Evolutionary conservation across 2,329 filamentous ascomycete genomes (phyloP).

Genomic region (Chaetomiaceae sp.): DNA sequence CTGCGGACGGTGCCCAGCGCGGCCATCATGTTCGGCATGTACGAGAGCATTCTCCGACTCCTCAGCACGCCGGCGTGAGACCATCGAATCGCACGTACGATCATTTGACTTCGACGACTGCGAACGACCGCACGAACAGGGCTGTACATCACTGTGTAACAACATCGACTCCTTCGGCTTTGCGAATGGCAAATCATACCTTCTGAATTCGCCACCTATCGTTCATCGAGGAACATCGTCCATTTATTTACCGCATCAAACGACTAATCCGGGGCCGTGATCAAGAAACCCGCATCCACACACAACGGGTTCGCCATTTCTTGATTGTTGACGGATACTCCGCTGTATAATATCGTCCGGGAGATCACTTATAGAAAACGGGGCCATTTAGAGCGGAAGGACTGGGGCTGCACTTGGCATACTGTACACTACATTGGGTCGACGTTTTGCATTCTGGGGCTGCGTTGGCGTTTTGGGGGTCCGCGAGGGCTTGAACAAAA

Average conservation of each 20-base stretch:
- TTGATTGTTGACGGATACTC: constrained; percentile 6
- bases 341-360: constrained; percentile 3
- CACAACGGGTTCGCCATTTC: not conserved
- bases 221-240: too few relatives aligned
- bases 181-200: not conserved
- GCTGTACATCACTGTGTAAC: constrained; percentile 10
- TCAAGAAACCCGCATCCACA: not conserved
- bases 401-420: constrained; percentile 1
- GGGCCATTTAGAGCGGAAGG: constrained; percentile 8
- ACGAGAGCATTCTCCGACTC: constrained; percentile 50
- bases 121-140: not conserved
- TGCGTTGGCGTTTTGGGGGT: constrained; percentile 6
- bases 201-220: too few relatives aligned
- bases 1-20: constrained; percentile 86
- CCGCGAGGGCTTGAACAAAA: not conserved
- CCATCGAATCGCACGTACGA: not conserved
- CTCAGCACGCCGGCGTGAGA: constrained; percentile 30
- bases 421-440: too few relatives aligned
- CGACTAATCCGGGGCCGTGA: not conserved
- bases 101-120: not conserved
- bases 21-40: constrained; percentile 96
- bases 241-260: too few relatives aligned
- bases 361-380: constrained; percentile 6
- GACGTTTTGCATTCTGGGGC: constrained; percentile 7
- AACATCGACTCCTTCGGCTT: constrained; percentile 1